These are phyloP conservation scores for Alternaria tenuissima DNA, from an alignment of 2,329 filamentous ascomycete species.

Conservation along the genomic window DNA sequence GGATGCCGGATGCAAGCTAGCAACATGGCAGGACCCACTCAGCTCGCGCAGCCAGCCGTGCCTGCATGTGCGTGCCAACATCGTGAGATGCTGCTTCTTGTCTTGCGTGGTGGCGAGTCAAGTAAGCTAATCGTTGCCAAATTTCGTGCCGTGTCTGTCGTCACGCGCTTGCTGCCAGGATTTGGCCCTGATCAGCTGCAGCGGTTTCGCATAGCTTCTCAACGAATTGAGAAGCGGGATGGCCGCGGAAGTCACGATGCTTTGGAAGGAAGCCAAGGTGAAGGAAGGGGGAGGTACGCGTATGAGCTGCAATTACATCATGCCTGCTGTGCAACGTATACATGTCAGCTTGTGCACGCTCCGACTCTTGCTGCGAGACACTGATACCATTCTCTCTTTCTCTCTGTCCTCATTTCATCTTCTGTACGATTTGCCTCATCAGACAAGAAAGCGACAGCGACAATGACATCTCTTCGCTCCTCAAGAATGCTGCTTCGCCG, in stretches of 20 bases:
- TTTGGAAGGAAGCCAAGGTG: slow-evolving; percentile 12
- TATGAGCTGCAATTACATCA: slow-evolving; percentile 18
- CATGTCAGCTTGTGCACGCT: background rate
- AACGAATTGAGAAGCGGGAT: background rate
- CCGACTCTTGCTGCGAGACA: background rate
- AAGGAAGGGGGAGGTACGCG: slow-evolving; percentile 7
- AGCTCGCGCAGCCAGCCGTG: background rate
- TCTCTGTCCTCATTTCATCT: background rate
- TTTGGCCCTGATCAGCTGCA: background rate
- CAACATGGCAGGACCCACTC: background rate
- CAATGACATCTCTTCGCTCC: slow-evolving; percentile 23
- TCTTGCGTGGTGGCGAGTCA: background rate
- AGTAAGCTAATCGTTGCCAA: background rate
- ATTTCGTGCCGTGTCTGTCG: background rate
- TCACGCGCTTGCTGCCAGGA: background rate
- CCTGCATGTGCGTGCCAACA: slow-evolving; percentile 8
- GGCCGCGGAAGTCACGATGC: slow-evolving; percentile 15
- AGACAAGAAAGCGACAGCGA: background rate
- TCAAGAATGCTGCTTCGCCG: slow-evolving; percentile 15
- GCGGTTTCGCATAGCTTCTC: background rate
- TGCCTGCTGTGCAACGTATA: slow-evolving; percentile 7
- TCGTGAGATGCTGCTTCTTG: background rate
- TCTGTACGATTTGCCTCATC: background rate
- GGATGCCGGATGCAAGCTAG: background rate
- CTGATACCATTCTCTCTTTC: background rate